These are phyloP conservation scores for Chlorella vulgaris DNA, from an alignment of 139 green algal species.

Conservation along the genomic window DNA sequence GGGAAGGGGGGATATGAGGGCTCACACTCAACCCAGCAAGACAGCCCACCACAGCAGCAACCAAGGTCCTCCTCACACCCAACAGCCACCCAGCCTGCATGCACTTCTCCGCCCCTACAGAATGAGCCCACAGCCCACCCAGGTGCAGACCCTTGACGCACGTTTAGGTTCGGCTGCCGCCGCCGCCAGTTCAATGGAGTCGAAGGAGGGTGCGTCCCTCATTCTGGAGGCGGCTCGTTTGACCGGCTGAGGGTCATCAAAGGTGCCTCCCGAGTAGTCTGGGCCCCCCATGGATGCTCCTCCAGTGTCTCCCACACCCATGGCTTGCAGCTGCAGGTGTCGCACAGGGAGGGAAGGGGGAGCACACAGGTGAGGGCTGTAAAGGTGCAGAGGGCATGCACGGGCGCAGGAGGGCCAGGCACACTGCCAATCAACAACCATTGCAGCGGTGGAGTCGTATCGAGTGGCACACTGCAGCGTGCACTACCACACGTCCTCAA, in stretches of 20 bases:
- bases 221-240: conserved; percentile 1
- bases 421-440: no score
- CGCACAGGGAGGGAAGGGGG: neutral
- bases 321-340: conserved; percentile 1
- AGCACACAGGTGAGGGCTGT: no score
- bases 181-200: conserved; percentile 23
- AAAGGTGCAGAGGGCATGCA: neutral
- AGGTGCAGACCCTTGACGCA: neutral
- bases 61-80: no score
- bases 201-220: conserved; percentile 32
- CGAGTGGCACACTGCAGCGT: no score
- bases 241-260: conserved; percentile 5
- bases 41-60: neutral
- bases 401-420: neutral
- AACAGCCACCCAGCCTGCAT: no score
- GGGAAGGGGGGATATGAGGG: no score
- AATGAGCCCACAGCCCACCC: no score
- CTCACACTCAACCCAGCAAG: no score
- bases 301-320: conserved; percentile 11
- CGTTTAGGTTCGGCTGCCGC: neutral
- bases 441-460: no score
- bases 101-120: neutral
- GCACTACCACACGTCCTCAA: no score
- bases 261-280: conserved; percentile 21
- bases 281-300: conserved; percentile 13